Evolutionary conservation across 2,329 filamentous ascomycete species (phyloP).

Genomic region (Clarireedia hainanense): DNA sequence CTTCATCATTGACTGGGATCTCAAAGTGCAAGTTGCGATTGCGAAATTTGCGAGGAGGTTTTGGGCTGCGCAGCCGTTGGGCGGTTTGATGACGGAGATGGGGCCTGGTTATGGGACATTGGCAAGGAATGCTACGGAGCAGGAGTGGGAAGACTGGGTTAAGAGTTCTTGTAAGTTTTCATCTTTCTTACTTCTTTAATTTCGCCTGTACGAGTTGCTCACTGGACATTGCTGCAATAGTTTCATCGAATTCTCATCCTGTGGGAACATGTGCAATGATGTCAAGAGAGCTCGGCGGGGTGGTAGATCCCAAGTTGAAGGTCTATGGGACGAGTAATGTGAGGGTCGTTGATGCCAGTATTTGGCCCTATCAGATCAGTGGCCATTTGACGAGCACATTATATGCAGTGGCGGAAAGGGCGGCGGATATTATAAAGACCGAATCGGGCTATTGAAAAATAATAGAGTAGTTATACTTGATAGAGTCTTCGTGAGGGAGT

Average conservation of each 20-base stretch:
- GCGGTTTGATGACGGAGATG: background rate
- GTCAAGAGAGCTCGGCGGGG: conserved; percentile 12
- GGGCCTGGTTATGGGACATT: conserved; percentile 8
- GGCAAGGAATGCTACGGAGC: conserved; percentile 11
- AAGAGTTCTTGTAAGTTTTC: conserved; percentile 9
- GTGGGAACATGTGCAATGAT: conserved; percentile 18
- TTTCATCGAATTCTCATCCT: conserved; percentile 13
- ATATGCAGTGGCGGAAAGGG: conserved; percentile 19
- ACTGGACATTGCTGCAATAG: background rate
- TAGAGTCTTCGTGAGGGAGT: background rate
- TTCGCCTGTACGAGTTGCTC: background rate
- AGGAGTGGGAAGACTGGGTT: conserved; percentile 9
- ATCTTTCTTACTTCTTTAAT: background rate
- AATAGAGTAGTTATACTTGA: background rate
- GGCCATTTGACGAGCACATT: conserved; percentile 16
- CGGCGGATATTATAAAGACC: conserved; percentile 13
- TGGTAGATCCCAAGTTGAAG: conserved; percentile 16
- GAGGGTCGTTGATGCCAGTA: conserved; percentile 18
- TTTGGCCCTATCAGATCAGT: conserved; percentile 13
- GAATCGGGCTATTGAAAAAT: background rate
- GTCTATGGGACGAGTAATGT: conserved; percentile 17
- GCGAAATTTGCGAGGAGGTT: conserved; percentile 13
- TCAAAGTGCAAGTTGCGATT: conserved; percentile 24
- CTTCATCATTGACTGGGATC: conserved; percentile 36
- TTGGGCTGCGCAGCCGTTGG: conserved; percentile 6